Evolutionary conservation across 2,329 filamentous ascomycete species (phyloP), one percentile per base, ranked within the genome.

Genomic region (Penicillium polonicum): DNA sequence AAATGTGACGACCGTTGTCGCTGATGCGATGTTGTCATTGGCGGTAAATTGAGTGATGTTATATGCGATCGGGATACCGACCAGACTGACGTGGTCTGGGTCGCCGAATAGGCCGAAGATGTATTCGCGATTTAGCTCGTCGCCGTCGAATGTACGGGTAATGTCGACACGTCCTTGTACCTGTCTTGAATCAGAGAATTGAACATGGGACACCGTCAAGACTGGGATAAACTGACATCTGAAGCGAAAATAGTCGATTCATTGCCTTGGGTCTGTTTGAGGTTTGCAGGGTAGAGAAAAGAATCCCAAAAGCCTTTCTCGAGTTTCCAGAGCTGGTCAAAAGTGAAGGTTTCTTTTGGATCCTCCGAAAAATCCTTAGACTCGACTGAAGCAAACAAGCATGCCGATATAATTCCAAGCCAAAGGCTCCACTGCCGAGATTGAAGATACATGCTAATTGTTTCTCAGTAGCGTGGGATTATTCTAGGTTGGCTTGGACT

Each of bases 51-150:
- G 67, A 10, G 67, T 69, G 36, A 70, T 66, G 45, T 59, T 69
- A 27, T 70, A 70, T 1, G 49, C 44, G 7, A 68, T 57, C 4
- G 68, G 67, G 4, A 68, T 39, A 5, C 68, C 65, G 2, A 67
- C 57, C 0, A 70, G 57, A 25, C 63, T 65, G 46, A 68, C 38
- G 1, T 64, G 60, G 0, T 38, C 33, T 3, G 65, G 62, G 21
- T 69, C 61, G 1, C 61, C 42, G 55, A 70, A 70, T 4, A 69
- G 63, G 2, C 65, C 65, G 27, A 68, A 70, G n/a, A 70, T 69
- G 21, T 70, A 69, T 50, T 69, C 65, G 7, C 63, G 65, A 49
- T 70, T 69, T 39, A 69, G 60, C 23, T 69, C 62, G 31, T 66
- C 65, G 38, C 65, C 62, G 17, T 62, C 59, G 17, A 70, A 69